Evolutionary conservation across 345 rosid species (phyloP), one percentile per base, ranked within the genome.

Genomic region (Sisymbrium irio): DNA sequence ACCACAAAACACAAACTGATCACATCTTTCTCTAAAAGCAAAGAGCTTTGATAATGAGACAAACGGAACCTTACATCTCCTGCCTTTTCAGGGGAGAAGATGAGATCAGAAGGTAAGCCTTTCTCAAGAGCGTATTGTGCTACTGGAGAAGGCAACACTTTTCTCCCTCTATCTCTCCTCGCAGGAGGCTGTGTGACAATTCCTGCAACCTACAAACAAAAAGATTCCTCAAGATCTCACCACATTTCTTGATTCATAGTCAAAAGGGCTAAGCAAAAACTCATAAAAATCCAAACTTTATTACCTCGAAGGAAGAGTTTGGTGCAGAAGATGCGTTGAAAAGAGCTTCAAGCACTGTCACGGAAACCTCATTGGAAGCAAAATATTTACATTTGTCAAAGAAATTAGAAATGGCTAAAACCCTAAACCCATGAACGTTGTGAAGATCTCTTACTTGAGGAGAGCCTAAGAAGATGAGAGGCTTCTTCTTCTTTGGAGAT

Each of bases 151-250:
- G 93, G 97, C 87, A 84, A 69, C 41, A 87, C 74, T 78, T 83
- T 91, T 82, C 78, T 90, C 15, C 99, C 97, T 39, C 99, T 84
- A 46, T 83, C 96, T 79, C 92, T 86, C 61, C 88, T 84, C 22
- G 97, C 47, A 2, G 99, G 93, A 11, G 97, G 97, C 64, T 92
- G 99, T 17, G 97, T 95, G 37, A 95, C 96, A 65, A 95, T 83
- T 46, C 97, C 97, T 60, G 97, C 93, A 78, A 92, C 88, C 98
- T 94, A 75, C 73, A 79, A 55, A 37, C 39, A 60, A 44, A 22
- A 22, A 22, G 25, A 22, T 22, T 22, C 25, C 25, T 22, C 42
- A 28, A 42, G 37, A 42, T 42, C 58, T 58, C 58, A 59, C 60
- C 53, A 71, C 53, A 67, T 9, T 28, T 59, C 41, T 65, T 63